A percentile compares a stretch with the other conserved stretches of the same genome.
Evolutionary conservation across 768 basidiomycete genomes (phyloP).

Genomic region (Pulveroboletus sp.): DNA sequence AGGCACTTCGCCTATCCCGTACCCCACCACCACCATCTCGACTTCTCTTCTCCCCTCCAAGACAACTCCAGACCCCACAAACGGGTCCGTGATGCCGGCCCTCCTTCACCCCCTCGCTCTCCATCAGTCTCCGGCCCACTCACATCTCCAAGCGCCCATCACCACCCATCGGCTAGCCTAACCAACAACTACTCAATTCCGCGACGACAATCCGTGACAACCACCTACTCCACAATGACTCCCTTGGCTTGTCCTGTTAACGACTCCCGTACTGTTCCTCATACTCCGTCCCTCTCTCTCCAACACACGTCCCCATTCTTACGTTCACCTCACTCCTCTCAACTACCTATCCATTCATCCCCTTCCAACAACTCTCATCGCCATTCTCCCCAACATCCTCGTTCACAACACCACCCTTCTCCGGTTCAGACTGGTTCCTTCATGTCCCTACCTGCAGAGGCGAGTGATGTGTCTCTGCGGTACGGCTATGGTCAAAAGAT

Average conservation of each 20-base stretch:
- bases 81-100: slow-evolving; percentile 16
- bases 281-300: slow-evolving; percentile 9
- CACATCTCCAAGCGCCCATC: slow-evolving; percentile 17
- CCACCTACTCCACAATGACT: slow-evolving; percentile 4
- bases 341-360: slow-evolving; percentile 2
- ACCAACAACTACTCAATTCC: slow-evolving; percentile 19
- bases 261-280: slow-evolving; percentile 4
- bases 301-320: slow-evolving; percentile 12
- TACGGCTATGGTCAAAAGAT: slow-evolving; percentile 22
- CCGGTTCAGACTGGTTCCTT: slow-evolving; percentile 1
- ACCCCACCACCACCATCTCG: not conserved
- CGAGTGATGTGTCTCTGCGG: slow-evolving; percentile 15
- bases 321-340: slow-evolving; percentile 7
- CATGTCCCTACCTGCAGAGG: not conserved
- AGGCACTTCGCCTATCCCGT: not conserved
- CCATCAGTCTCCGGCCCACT: slow-evolving; percentile 3
- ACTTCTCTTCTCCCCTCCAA: slow-evolving; percentile 1
- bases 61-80: slow-evolving; percentile 18
- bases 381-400: slow-evolving; percentile 17
- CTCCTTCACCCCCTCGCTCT: slow-evolving; percentile 11
- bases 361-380: slow-evolving; percentile 15
- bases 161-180: slow-evolving; percentile 21
- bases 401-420: slow-evolving; percentile 11
- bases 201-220: slow-evolving; percentile 17
- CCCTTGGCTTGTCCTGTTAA: not conserved